Conservation (phyloP, 1,284 basidiomycete genomes). For the Stygiomarasmius scandens region DNA sequence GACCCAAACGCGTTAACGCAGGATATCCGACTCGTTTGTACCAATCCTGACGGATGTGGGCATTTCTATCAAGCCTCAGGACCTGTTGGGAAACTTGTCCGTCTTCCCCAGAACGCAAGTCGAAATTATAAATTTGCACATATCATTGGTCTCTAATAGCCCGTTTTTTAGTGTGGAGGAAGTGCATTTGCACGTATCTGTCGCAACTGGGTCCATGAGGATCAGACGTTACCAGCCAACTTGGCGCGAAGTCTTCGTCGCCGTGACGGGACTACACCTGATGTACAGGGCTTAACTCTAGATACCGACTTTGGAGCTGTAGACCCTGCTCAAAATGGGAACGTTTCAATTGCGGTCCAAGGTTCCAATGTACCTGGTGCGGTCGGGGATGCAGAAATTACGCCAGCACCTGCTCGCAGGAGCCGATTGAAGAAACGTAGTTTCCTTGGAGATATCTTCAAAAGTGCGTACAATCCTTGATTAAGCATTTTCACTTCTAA, state of each 20-base stretch:
- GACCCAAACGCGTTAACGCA: constrained; percentile 15
- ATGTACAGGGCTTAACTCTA: constrained; percentile 36
- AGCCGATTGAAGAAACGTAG: constrained; percentile 11
- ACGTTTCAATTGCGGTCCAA: constrained; percentile 29
- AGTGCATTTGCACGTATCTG: constrained; percentile 21
- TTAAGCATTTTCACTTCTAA: background rate
- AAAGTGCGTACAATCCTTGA: too few species aligned
- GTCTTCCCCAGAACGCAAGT: constrained; percentile 19
- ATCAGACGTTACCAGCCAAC: constrained; percentile 18
- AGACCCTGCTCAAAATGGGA: constrained; percentile 29
- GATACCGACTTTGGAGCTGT: constrained; percentile 36
- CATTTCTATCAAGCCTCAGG: constrained; percentile 19
- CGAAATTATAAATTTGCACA: background rate
- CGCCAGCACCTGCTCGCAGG: too few species aligned
- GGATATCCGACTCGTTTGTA: constrained; percentile 21
- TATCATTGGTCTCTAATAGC: too few species aligned
- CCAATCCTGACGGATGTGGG: constrained; percentile 14
- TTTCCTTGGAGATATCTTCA: background rate
- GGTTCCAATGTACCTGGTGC: constrained; percentile 28
- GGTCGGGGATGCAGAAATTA: constrained; percentile 20
- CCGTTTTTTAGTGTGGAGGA: constrained; percentile 13
- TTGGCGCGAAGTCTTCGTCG: constrained; percentile 10
- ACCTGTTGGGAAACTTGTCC: constrained; percentile 22
- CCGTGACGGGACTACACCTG: constrained; percentile 16
- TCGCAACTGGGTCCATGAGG: constrained; percentile 13